Conservation (phyloP, 2,329 filamentous ascomycete species). For the Paecilomyces niveus region DNA sequence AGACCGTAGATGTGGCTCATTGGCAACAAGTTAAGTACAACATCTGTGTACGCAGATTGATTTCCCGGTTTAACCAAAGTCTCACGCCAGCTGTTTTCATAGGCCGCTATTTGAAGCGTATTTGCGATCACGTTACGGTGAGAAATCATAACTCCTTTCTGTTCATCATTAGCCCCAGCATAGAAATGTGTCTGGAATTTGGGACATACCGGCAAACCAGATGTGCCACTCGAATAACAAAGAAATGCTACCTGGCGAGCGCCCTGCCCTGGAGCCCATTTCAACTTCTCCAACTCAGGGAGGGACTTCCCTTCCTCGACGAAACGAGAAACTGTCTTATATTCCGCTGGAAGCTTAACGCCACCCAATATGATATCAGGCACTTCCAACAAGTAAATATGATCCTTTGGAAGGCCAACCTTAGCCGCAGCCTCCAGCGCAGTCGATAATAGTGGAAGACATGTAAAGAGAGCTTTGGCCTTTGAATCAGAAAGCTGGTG, state of each 20-base stretch:
- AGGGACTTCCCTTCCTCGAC: constrained; percentile 51
- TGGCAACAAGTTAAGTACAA: constrained; percentile 62
- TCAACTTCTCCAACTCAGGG: constrained; percentile 31
- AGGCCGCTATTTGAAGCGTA: constrained; percentile 54
- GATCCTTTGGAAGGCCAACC: constrained; percentile 55
- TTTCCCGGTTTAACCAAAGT: constrained; percentile 25
- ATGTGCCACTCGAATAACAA: constrained; percentile 75
- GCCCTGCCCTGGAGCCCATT: constrained; percentile 36
- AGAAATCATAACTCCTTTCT: constrained; percentile 81
- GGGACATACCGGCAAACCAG: constrained; percentile 60
- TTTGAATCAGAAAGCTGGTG: constrained; percentile 65
- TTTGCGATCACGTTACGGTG: constrained; percentile 75
- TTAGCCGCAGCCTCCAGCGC: constrained; percentile 59
- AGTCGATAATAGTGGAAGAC: constrained; percentile 56
- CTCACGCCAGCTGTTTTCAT: constrained; percentile 36
- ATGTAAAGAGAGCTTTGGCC: constrained; percentile 66
- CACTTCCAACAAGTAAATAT: constrained; percentile 63
- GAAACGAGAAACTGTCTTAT: constrained; percentile 61
- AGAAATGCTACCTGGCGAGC: constrained; percentile 64
- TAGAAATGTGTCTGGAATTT: not conserved
- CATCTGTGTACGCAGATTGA: constrained; percentile 45
- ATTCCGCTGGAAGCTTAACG: constrained; percentile 36
- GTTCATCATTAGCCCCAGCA: constrained; percentile 7
- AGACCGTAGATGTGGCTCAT: constrained; percentile 78
- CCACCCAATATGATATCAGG: constrained; percentile 49